Base-by-base conservation (phyloP, 306 rosid genomes). In the Ormosia emarginata region DNA sequence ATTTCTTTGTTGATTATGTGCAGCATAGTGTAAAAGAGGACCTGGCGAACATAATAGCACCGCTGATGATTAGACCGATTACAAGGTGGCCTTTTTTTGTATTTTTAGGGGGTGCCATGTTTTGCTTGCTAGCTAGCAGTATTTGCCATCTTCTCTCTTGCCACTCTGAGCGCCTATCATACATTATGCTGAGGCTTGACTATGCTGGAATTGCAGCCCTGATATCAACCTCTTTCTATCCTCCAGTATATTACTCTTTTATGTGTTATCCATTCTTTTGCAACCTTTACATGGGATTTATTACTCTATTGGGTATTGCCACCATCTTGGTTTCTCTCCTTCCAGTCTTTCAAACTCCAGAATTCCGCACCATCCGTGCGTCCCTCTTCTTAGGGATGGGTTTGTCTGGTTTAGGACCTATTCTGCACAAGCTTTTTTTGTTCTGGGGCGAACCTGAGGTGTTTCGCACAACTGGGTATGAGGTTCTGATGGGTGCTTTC, bases 201-300 rank as follows among this genome's bases (percentile, higher is more conserved):
- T 93, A 95, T 66, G 97, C 98, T n/a, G 99, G 99, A 86, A 95
- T 95, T 75, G 97, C 98, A 1, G 98, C 98, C 74, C 97, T 95
- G 66, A 95, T 95, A 69, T 87, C 98, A 3, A 93, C 99, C 72
- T 95, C 97, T 41, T 95, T 95, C 82, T 95, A 88, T 81, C 99
- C 99, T 32, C 98, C 95, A 8, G 97, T 93, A 33, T 95, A 93
- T 86, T 95, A 95, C 97, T 90, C 98, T 67, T 95, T 95, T 83
- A 92, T 95, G 98, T 95, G 99, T 80, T 55, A 87, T 86, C 99
- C 99, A 46, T 93, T 95, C 87, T 90, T 93, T 82, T 91, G 99
- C 91, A 88, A 81, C 85, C 90, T 93, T 40, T 95, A 95, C 90
- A 2, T 95, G 84, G 97, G 97, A 32, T 90, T 89, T 70, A 95